phyloP scores from a whole-genome alignment of 1,139 yeast species.

The Nakaseomyces delphensis region DNA sequence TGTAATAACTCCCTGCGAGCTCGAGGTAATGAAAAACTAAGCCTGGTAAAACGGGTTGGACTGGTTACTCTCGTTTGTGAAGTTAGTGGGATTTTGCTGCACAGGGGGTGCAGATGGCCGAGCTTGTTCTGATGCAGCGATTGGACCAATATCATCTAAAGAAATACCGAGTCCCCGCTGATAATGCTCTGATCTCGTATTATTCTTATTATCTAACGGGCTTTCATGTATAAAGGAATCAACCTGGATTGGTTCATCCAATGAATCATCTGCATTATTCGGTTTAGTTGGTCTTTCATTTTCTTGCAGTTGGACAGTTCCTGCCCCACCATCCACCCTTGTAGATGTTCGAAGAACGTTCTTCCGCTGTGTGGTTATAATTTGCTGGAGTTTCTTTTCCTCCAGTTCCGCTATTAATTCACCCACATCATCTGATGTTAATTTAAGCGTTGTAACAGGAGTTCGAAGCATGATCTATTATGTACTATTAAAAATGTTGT shows the following conservation, averaged over 20 bases:
- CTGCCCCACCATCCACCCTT: neutral
- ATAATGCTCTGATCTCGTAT: neutral
- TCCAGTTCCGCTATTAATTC: slow-evolving; percentile 16
- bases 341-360: slow-evolving; percentile 6
- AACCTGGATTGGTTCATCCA: slow-evolving; percentile 3
- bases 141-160: neutral
- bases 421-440: slow-evolving; percentile 14
- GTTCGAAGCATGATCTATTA: slow-evolving; percentile 18
- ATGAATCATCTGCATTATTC: neutral
- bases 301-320: neutral
- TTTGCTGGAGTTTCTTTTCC: slow-evolving; percentile 12
- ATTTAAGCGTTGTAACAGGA: slow-evolving; percentile 13
- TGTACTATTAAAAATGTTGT: too few species aligned
- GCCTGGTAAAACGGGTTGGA: slow-evolving; percentile 4
- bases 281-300: neutral
- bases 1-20: too few species aligned
- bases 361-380: slow-evolving; percentile 2
- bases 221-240: slow-evolving; percentile 5
- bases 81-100: neutral
- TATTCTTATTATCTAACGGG: slow-evolving; percentile 2
- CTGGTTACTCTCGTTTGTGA: neutral
- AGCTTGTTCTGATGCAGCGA: neutral
- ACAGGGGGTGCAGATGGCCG: neutral
- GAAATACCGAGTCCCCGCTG: neutral
- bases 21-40: too few species aligned